These are phyloP conservation scores for Gracilariopsis chorda DNA, from an alignment of 23 red algal genomes.

Conservation along the genomic window DNA sequence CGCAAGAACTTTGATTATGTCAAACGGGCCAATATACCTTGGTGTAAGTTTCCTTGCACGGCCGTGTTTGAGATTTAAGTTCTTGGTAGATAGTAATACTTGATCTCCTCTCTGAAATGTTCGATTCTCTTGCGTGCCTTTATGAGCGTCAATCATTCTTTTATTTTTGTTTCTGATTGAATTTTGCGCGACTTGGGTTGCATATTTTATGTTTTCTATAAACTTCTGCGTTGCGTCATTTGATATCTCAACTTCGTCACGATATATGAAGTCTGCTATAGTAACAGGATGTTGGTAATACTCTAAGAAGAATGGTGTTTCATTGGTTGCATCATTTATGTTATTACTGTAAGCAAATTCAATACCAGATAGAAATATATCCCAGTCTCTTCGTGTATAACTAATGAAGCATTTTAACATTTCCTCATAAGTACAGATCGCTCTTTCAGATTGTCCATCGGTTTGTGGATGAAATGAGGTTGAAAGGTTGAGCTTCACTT, in stretches of 20 bases:
- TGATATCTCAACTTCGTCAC: neutral
- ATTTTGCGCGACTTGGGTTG: neutral
- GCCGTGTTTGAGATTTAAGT: neutral
- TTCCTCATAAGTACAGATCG: conserved; percentile 12
- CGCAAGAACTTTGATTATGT: neutral
- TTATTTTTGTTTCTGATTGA: neutral
- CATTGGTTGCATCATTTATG: conserved; percentile 12
- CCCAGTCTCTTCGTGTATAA: conserved; percentile 16
- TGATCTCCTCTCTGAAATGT: neutral
- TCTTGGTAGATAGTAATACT: neutral
- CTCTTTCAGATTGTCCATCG: conserved; percentile 13
- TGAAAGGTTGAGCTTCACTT: conserved; percentile 1
- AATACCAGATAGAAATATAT: conserved; percentile 12
- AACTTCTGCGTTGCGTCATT: neutral
- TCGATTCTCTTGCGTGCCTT: neutral
- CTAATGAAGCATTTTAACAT: conserved; percentile 7
- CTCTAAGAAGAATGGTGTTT: conserved; percentile 23
- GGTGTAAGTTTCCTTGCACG: neutral
- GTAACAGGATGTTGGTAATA: conserved; percentile 15
- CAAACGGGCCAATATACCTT: neutral
- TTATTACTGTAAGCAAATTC: conserved; percentile 20
- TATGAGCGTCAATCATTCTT: neutral
- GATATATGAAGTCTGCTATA: neutral
- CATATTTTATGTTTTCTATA: neutral
- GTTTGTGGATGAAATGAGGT: neutral